Percentiles rank a stretch among this genome's conserved stretches.
phyloP scores from a whole-genome alignment of 208 protist species.

The Angomonas desouzai region DNA sequence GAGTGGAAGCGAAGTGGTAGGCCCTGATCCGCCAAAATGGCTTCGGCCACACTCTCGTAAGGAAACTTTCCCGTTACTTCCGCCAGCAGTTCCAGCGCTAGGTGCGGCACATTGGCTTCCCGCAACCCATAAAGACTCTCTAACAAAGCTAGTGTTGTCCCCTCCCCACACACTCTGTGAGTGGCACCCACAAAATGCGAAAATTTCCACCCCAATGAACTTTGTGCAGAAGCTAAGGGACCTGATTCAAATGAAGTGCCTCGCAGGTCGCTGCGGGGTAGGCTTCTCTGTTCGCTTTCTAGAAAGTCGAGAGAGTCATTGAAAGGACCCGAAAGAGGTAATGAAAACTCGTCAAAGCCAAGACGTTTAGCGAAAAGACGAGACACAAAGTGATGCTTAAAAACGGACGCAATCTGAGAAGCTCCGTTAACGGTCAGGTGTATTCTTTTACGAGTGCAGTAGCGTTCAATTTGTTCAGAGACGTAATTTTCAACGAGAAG shows the following conservation, averaged over 20 bases:
- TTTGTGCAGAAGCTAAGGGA: constrained; percentile 64
- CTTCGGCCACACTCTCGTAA: constrained; percentile 56
- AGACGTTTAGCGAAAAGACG: constrained; percentile 70
- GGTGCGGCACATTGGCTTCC: constrained; percentile 26
- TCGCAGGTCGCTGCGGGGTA: constrained; percentile 36
- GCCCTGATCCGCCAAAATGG: constrained; percentile 72
- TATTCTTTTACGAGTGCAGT: constrained; percentile 32
- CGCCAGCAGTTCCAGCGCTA: constrained; percentile 41
- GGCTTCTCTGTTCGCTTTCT: constrained; percentile 5
- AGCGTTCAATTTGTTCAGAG: constrained; percentile 34
- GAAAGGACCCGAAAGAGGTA: constrained; percentile 21
- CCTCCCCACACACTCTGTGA: constrained; percentile 37
- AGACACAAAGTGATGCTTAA: constrained; percentile 79
- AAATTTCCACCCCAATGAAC: constrained; percentile 76
- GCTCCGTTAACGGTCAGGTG: constrained; percentile 55
- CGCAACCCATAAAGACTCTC: constrained; percentile 34
- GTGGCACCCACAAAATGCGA: constrained; percentile 80
- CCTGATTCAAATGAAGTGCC: constrained; percentile 70
- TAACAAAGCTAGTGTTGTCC: constrained; percentile 22
- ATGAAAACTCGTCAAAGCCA: constrained; percentile 54
- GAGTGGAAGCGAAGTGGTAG: constrained; percentile 49
- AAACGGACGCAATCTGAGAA: constrained; percentile 57
- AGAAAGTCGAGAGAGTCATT: not conserved
- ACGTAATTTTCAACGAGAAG: constrained; percentile 68
- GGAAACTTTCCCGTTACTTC: constrained; percentile 52